phyloP scores from a whole-genome alignment of 208 protist genomes.

The Trypanosoma rangeli region DNA sequence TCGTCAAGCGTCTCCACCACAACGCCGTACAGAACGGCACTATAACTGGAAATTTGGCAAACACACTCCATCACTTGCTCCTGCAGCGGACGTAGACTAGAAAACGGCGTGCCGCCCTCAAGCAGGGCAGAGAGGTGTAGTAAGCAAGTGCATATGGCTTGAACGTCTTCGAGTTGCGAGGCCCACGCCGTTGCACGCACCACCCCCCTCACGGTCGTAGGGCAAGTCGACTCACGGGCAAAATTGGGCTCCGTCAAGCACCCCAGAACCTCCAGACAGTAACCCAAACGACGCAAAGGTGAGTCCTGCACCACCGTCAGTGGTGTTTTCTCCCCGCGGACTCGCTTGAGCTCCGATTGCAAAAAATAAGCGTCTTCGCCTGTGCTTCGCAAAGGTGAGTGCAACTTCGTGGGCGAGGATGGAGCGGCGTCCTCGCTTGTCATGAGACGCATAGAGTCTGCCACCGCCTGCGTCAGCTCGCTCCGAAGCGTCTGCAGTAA shows the following conservation, averaged over 20 bases:
- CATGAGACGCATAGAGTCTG: background rate
- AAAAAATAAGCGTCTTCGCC: background rate
- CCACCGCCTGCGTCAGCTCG: slow-evolving; percentile 28
- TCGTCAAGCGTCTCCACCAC: slow-evolving; percentile 49
- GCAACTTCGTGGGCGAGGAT: background rate
- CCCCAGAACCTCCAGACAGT: slow-evolving; percentile 75
- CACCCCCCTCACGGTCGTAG: slow-evolving; percentile 28
- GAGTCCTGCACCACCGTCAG: slow-evolving; percentile 24
- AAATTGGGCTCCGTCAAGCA: slow-evolving; percentile 73
- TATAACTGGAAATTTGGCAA: slow-evolving; percentile 65
- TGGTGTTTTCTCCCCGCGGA: background rate
- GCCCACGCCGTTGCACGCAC: slow-evolving; percentile 73
- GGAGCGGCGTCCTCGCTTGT: too few species aligned
- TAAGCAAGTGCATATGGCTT: slow-evolving; percentile 48
- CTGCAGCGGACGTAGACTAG: slow-evolving; percentile 39
- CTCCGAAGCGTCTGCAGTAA: slow-evolving; percentile 52
- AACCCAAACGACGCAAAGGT: slow-evolving; percentile 36
- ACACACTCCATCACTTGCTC: slow-evolving; percentile 70
- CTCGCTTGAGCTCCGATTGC: background rate
- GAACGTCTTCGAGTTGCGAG: slow-evolving; percentile 42
- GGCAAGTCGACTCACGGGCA: slow-evolving; percentile 32
- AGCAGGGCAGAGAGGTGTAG: slow-evolving; percentile 32
- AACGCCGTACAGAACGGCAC: slow-evolving; percentile 56
- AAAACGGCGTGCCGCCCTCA: background rate
- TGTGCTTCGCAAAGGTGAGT: background rate